Percentiles rank a stretch among this genome's conserved stretches.
phyloP scores from a whole-genome alignment of 2,329 filamentous ascomycete species.

The Pyricularia pennisetigena region DNA sequence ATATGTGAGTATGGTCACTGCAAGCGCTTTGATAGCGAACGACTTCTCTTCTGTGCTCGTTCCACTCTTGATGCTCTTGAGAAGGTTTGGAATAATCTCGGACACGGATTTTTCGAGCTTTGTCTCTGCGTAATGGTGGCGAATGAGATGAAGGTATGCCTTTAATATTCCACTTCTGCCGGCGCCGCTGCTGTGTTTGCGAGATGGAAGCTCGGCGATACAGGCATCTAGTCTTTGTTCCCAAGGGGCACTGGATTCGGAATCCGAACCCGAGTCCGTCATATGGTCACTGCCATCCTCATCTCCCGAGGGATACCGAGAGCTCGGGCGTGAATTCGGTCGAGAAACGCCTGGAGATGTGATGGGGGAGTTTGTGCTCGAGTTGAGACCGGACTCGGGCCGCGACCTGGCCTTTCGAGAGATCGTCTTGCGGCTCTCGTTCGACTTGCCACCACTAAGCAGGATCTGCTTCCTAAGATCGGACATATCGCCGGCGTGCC shows the following conservation, averaged over 20 bases:
- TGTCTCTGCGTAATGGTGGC: conserved; percentile 56
- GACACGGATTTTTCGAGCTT: conserved; percentile 47
- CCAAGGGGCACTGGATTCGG: conserved; percentile 38
- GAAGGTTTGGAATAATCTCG: conserved; percentile 55
- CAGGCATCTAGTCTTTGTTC: conserved; percentile 52
- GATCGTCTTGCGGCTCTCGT: conserved; percentile 57
- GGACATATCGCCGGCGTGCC: conserved; percentile 38
- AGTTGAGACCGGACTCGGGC: conserved; percentile 45
- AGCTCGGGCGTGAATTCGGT: conserved; percentile 43
- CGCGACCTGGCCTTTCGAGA: conserved; percentile 57
- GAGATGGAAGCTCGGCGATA: conserved; percentile 60
- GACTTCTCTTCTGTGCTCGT: conserved; percentile 59
- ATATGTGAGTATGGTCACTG: conserved; percentile 58
- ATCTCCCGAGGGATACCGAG: conserved; percentile 52
- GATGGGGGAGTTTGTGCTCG: conserved; percentile 47
- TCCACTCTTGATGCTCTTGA: conserved; percentile 61
- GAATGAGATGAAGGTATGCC: conserved; percentile 55
- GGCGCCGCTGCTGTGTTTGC: conserved; percentile 68
- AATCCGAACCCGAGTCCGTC: conserved; percentile 45
- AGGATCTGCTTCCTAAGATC: conserved; percentile 60
- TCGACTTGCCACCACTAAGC: conserved; percentile 21
- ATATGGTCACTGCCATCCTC: conserved; percentile 42
- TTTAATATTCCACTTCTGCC: conserved; percentile 56
- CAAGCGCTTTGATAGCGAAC: conserved; percentile 62
- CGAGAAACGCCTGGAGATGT: conserved; percentile 49